Base-by-base conservation (phyloP, 179 eudicot species). In the Corrigiola litoralis region DNA sequence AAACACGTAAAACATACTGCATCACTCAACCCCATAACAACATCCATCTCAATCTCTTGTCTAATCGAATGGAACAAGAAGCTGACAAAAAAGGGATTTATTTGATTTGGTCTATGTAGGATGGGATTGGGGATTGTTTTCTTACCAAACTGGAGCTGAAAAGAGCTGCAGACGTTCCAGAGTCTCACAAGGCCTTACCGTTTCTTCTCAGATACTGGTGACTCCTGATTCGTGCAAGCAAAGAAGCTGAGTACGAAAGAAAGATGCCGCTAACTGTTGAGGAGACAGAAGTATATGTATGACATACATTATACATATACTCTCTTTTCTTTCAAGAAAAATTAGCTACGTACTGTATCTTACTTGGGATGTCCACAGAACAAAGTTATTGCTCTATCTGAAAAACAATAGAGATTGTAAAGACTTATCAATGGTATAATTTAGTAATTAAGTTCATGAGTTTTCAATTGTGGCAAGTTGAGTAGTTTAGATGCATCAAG, bases 21-120 rank as follows among this genome's bases (percentile, higher is more conserved):
- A 50, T 47, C 58, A 65, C 65, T 63, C 65, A 71, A 71, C 63
- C 75, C 0, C 44, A 17, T 5, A 55, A 18, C 0, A 45, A 61
- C 20, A 47, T 20, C 18, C 0, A 55, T 5, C 34, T 21, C 45
- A 25, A 20, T 31, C 53, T 31, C 10, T 52, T 14, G 60, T 54
- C 55, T 21, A 24, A 58, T 68, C 58, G 6, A 58, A 58, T 11
- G 40, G 59, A 51, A 69, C 44, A 69, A 68, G 49, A 59, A 69
- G 51, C 40, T 48, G 66, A 59, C 65, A 67, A 48, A 66, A 67
- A 0, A 25, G 47, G 2, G 63, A 55, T 33, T 45, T 2, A 23
- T 34, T 7, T 42, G 41, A 12, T 65, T 36, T 50, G 58, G 51
- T 64, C 47, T 10, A 50, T 33, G 16, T 16, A 21, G 40, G 32